Evolutionary conservation across 305 asterid species (phyloP).

Genomic region (Fraxinus dipetala): DNA sequence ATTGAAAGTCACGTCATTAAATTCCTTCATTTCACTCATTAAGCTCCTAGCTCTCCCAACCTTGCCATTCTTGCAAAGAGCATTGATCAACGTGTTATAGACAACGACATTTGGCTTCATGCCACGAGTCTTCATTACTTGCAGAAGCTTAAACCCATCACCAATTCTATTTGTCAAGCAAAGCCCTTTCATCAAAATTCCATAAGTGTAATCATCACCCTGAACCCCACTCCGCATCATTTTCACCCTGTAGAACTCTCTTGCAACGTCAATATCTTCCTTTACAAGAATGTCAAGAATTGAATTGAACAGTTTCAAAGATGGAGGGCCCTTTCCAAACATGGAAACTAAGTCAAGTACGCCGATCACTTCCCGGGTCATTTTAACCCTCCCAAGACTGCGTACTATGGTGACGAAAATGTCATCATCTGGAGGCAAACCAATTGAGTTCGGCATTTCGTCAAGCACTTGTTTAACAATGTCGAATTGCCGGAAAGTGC

Average conservation of each 20-base stretch:
- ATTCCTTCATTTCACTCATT: constrained; percentile 61
- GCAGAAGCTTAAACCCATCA: constrained; percentile 83
- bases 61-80: constrained; percentile 81
- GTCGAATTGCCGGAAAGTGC: constrained; percentile 51
- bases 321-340: constrained; percentile 53
- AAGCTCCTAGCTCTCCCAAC: constrained; percentile 82
- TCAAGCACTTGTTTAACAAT: constrained; percentile 61
- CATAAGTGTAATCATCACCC: constrained; percentile 81
- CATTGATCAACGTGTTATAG: constrained; percentile 70
- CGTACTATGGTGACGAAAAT: constrained; percentile 68
- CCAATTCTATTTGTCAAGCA: constrained; percentile 80
- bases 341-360: constrained; percentile 53
- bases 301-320: constrained; percentile 66
- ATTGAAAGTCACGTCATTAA: constrained; percentile 66
- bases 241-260: constrained; percentile 78
- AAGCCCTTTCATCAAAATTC: constrained; percentile 89
- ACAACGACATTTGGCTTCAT: constrained; percentile 48
- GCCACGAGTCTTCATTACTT: constrained; percentile 57
- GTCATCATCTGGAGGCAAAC: constrained; percentile 59
- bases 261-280: constrained; percentile 80
- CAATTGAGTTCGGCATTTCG: constrained; percentile 67
- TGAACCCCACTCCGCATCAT: constrained; percentile 62
- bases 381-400: constrained; percentile 67
- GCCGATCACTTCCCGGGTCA: constrained; percentile 53
- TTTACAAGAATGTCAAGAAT: constrained; percentile 84